Conservation (phyloP, 2,329 filamentous ascomycete species). For the Exophiala lecanii-corni region DNA sequence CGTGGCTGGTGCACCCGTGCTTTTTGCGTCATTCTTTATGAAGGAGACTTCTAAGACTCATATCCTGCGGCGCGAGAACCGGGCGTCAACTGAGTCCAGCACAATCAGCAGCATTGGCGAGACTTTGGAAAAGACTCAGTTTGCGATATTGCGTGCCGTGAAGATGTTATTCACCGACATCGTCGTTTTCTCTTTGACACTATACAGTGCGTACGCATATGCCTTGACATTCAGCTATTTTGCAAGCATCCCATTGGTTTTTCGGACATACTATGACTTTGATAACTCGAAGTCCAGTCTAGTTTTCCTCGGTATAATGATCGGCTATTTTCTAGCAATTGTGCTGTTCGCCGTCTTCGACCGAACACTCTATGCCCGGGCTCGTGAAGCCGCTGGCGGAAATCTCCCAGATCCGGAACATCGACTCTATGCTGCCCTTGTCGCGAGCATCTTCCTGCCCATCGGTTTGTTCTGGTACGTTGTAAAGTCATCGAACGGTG, state of each 20-base stretch:
- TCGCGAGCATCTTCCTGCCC: conserved; percentile 45
- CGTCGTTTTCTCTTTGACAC: conserved; percentile 61
- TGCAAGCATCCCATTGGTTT: conserved; percentile 77
- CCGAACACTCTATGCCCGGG: conserved; percentile 14
- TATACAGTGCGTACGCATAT: conserved; percentile 73
- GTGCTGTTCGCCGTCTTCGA: conserved; percentile 18
- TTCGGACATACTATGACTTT: conserved; percentile 64
- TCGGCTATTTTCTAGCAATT: conserved; percentile 58
- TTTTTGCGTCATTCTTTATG: conserved; percentile 53
- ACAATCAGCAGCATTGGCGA: conserved; percentile 48
- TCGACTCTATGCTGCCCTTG: conserved; percentile 43
- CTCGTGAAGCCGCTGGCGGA: conserved; percentile 7
- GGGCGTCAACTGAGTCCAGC: conserved; percentile 33
- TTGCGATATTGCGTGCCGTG: conserved; percentile 50
- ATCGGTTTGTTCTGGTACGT: conserved; percentile 46
- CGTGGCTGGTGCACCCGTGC: conserved; percentile 53
- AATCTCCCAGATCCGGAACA: conserved; percentile 41
- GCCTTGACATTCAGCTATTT: conserved; percentile 78
- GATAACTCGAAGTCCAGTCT: conserved; percentile 62
- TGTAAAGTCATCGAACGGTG: neutral
- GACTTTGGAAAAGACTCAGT: conserved; percentile 27
- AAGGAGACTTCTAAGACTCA: conserved; percentile 65
- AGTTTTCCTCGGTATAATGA: conserved; percentile 74
- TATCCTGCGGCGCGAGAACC: conserved; percentile 62
- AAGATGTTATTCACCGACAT: conserved; percentile 63